phyloP scores from a whole-genome alignment of 257 asterid genomes.

The Solanum sejunctum region DNA sequence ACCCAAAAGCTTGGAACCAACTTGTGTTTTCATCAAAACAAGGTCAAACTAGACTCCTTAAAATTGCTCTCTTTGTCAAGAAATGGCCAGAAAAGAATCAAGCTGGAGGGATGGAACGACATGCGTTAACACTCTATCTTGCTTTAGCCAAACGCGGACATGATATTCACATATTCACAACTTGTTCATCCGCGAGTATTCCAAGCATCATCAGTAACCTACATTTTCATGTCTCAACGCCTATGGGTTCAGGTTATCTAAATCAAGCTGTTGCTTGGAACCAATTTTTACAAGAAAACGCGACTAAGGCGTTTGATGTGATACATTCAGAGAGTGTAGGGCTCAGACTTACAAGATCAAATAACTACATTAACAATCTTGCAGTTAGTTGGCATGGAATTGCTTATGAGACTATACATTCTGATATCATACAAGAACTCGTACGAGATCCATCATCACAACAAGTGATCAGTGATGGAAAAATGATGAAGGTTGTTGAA shows the following conservation, averaged over 20 bases:
- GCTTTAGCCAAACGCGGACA: constrained; percentile 47
- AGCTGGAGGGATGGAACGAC: constrained; percentile 69
- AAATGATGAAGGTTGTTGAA: constrained; percentile 47
- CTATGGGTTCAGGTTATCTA: constrained; percentile 49
- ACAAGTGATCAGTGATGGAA: constrained; percentile 13
- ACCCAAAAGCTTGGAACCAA: constrained; percentile 50
- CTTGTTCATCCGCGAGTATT: not conserved
- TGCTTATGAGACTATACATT: constrained; percentile 35
- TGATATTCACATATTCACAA: constrained; percentile 52
- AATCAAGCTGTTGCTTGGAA: constrained; percentile 53
- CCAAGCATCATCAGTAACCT: constrained; percentile 12
- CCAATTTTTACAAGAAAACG: constrained; percentile 39
- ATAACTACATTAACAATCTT: constrained; percentile 22
- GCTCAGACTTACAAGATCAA: constrained; percentile 50
- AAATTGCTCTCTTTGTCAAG: constrained; percentile 56
- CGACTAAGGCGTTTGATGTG: constrained; percentile 43
- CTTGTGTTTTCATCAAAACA: constrained; percentile 26
- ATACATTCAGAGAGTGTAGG: constrained; percentile 68
- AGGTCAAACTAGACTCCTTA: constrained; percentile 24
- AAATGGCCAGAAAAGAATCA: constrained; percentile 51
- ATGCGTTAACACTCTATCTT: constrained; percentile 19
- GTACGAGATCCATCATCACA: constrained; percentile 4
- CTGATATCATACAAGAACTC: constrained; percentile 61
- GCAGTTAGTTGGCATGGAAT: constrained; percentile 86
- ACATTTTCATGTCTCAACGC: constrained; percentile 41